Percentiles rank a stretch among this genome's conserved stretches.
Evolutionary conservation across 1,284 basidiomycete genomes (phyloP).

Genomic region (Filobasidium uniguttulatum): DNA sequence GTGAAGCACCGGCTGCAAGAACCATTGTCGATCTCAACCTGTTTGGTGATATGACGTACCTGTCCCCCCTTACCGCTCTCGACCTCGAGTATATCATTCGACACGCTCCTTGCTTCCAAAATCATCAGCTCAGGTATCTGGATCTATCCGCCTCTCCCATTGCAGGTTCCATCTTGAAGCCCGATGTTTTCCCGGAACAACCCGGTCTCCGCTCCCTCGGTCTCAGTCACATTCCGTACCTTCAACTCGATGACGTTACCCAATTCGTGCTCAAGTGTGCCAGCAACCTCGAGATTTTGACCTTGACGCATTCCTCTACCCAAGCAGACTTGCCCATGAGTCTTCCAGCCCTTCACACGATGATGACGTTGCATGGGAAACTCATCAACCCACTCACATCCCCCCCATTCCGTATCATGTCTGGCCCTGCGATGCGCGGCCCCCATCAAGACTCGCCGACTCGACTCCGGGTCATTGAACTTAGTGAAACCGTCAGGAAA

Average conservation of each 20-base stretch:
- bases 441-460: slow-evolving; percentile 41
- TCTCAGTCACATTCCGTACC: slow-evolving; percentile 63
- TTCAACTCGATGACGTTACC: slow-evolving; percentile 55
- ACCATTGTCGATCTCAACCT: slow-evolving; percentile 67
- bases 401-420: slow-evolving; percentile 55
- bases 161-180: slow-evolving; percentile 46
- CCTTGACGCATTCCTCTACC: slow-evolving; percentile 49
- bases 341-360: slow-evolving; percentile 38
- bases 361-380: slow-evolving; percentile 40
- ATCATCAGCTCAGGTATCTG: slow-evolving; percentile 65
- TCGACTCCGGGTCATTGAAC: slow-evolving; percentile 72
- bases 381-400: slow-evolving; percentile 65
- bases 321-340: slow-evolving; percentile 47
- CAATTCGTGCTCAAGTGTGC: slow-evolving; percentile 58
- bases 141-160: slow-evolving; percentile 76
- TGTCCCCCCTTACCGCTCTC: slow-evolving; percentile 56
- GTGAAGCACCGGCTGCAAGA: slow-evolving; percentile 48
- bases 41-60: slow-evolving; percentile 76
- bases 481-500: slow-evolving; percentile 61
- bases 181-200: slow-evolving; percentile 47
- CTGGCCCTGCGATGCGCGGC: slow-evolving; percentile 39
- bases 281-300: slow-evolving; percentile 21
- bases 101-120: slow-evolving; percentile 65
- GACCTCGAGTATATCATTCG: slow-evolving; percentile 59
- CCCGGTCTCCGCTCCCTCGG: slow-evolving; percentile 71